A percentile compares a stretch with the other conserved stretches of the same genome.
phyloP scores from a whole-genome alignment of 2,329 filamentous ascomycete genomes.

The Ceratocystis cacaofunesta region DNA sequence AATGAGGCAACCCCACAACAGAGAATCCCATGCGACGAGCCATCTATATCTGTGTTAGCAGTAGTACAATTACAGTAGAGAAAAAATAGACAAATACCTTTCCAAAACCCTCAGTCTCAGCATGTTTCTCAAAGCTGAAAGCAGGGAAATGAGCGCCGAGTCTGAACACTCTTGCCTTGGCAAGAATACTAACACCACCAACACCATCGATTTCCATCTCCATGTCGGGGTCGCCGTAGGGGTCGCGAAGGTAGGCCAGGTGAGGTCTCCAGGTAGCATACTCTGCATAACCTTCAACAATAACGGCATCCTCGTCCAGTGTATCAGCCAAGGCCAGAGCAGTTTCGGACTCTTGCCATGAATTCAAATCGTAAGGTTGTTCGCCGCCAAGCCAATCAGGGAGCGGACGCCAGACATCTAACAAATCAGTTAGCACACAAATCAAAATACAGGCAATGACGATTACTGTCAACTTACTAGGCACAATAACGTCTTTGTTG shows the following conservation, averaged over 20 bases:
- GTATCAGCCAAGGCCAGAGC: constrained; percentile 86
- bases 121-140: constrained; percentile 97
- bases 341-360: constrained; percentile 98
- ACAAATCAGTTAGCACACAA: constrained; percentile 20
- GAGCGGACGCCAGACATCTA: constrained; percentile 94
- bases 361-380: constrained; percentile 95
- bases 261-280: constrained; percentile 98
- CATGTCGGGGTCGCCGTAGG: constrained; percentile 95
- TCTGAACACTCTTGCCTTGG: constrained; percentile 89
- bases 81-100: constrained; percentile 47
- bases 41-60: constrained; percentile 48
- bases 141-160: constrained; percentile 94
- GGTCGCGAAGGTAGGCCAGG: constrained; percentile 88
- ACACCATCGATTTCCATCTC: constrained; percentile 99
- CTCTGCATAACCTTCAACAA: constrained; percentile 96
- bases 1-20: constrained; percentile 88
- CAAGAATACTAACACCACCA: constrained; percentile 90
- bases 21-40: constrained; percentile 91
- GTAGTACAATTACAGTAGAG: neutral
- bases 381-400: constrained; percentile 98
- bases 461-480: constrained; percentile 52
- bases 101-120: constrained; percentile 95
- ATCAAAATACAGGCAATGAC: neutral
- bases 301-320: constrained; percentile 92
- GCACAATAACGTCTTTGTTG: constrained; percentile 96